Conservation (phyloP, 257 asterid genomes). For the Solanum rostratum region DNA sequence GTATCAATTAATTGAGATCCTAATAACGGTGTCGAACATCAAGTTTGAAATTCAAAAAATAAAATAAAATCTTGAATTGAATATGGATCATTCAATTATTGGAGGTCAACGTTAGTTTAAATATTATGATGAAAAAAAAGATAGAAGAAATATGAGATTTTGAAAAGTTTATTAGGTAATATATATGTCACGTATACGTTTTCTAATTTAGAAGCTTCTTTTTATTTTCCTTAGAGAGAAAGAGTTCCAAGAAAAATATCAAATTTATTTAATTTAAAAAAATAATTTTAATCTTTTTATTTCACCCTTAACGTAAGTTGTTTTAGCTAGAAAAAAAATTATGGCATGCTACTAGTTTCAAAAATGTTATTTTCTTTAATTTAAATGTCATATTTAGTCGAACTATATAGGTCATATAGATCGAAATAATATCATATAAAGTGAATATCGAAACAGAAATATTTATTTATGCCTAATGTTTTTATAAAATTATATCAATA, state of each 20-base stretch:
- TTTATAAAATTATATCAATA: not conserved
- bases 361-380: too few relatives aligned
- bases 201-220: not conserved
- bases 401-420: too few relatives aligned
- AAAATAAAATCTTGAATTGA: not conserved
- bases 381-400: too few relatives aligned
- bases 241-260: not conserved
- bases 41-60: fast-evolving
- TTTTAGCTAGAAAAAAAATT: not conserved
- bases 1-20: not conserved
- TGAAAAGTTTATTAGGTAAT: not conserved
- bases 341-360: not conserved
- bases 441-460: too few relatives aligned
- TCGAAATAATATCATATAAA: too few relatives aligned
- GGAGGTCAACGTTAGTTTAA: not conserved
- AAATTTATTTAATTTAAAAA: not conserved
- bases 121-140: not conserved
- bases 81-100: not conserved
- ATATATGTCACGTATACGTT: not conserved
- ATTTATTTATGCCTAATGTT: too few relatives aligned
- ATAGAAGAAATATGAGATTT: not conserved
- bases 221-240: not conserved
- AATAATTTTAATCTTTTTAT: not conserved
- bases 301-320: not conserved
- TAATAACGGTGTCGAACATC: not conserved